Evolutionary conservation across 441 rosid species (phyloP).

Genomic region (Breynia disticha): DNA sequence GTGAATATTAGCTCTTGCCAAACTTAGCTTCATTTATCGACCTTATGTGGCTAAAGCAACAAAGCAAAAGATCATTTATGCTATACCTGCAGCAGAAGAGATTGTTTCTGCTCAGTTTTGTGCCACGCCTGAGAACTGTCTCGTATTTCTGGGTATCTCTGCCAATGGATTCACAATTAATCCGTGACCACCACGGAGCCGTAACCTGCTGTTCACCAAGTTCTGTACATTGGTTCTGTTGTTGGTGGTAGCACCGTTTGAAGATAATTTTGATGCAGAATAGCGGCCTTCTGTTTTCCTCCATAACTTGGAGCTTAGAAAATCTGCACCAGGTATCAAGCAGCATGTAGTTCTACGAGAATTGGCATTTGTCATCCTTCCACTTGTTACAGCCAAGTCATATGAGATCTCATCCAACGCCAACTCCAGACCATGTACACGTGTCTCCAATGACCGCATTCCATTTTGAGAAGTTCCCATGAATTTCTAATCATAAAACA

Average conservation of each 20-base stretch:
- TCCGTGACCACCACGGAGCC: conserved; percentile 39
- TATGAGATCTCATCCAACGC: conserved; percentile 87
- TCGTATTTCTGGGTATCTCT: conserved; percentile 39
- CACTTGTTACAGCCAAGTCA: conserved; percentile 68
- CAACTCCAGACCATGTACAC: conserved; percentile 80
- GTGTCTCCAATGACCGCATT: conserved; percentile 69
- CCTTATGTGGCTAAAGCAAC: too few relatives aligned
- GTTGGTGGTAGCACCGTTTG: conserved; percentile 22
- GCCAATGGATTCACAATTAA: conserved; percentile 87
- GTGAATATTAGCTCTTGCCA: too few relatives aligned
- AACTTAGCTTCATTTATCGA: too few relatives aligned
- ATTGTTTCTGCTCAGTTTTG: conserved; percentile 15
- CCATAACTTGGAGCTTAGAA: conserved; percentile 68
- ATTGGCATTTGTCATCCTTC: conserved; percentile 50
- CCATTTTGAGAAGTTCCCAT: conserved; percentile 79
- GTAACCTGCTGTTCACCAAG: conserved; percentile 38
- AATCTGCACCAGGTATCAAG: conserved; percentile 57
- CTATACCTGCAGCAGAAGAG: too few relatives aligned
- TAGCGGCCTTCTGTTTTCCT: conserved; percentile 42
- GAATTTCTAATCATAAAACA: conserved; percentile 44
- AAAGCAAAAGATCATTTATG: too few relatives aligned
- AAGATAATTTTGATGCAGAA: conserved; percentile 36
- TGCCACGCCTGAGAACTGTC: conserved; percentile 20
- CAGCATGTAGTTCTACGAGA: conserved; percentile 54
- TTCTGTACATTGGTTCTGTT: conserved; percentile 27